Percentiles rank a stretch among this genome's conserved stretches.
Evolutionary conservation across 257 asterid genomes (phyloP).

Genomic region (Catharanthus roseus): DNA sequence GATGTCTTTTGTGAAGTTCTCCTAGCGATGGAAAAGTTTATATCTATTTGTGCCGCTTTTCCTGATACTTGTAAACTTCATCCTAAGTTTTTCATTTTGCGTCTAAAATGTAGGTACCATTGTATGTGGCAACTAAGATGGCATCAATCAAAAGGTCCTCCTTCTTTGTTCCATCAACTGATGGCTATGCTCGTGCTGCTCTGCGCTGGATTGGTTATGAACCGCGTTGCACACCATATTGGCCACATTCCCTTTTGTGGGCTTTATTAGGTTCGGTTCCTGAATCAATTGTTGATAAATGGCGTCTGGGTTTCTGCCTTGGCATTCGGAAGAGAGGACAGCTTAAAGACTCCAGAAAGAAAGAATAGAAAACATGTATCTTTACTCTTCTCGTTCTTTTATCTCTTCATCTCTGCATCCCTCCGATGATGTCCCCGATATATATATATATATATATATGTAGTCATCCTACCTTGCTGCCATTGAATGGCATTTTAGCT

Average conservation of each 20-base stretch:
- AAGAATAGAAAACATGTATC: slow-evolving; percentile 37
- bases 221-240: slow-evolving; percentile 93
- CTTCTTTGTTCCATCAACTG: slow-evolving; percentile 85
- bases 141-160: slow-evolving; percentile 89
- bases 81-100: not conserved
- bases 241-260: slow-evolving; percentile 95
- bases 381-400: not conserved
- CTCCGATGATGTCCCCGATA: not conserved
- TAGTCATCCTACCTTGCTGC: not conserved
- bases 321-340: slow-evolving; percentile 76
- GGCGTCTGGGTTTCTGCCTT: slow-evolving; percentile 74
- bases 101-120: slow-evolving; percentile 56
- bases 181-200: slow-evolving; percentile 77
- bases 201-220: slow-evolving; percentile 83
- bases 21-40: too few species aligned
- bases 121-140: slow-evolving; percentile 95
- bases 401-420: not conserved
- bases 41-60: not conserved
- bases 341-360: slow-evolving; percentile 68
- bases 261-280: slow-evolving; percentile 50
- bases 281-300: slow-evolving; percentile 59
- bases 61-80: not conserved
- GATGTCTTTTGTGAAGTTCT: not conserved
- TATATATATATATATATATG: not conserved
- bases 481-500: not conserved